Base-by-base conservation (phyloP, 148 eudicot species). In the Amaranthus cruentus region DNA sequence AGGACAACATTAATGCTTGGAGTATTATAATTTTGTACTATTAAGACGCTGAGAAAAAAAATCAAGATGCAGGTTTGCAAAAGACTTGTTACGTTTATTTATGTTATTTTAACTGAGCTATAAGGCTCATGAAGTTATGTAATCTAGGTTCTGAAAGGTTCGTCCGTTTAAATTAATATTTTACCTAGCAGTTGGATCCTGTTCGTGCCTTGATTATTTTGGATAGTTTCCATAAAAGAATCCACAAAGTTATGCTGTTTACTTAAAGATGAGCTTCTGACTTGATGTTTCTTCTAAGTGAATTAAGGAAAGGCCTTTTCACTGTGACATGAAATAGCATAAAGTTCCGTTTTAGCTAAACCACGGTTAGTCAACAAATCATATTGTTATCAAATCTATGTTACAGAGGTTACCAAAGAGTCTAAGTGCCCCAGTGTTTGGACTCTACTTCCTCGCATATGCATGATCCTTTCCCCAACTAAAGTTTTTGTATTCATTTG, bases 391-490 rank as follows among this genome's bases (percentile, higher is more conserved):
- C 49, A 8, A 53, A 60, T 14, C 7, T 10, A 69, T 55, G 48
- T 43, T 44, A 38, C 7, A n/a, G 9, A 57, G 74, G 9, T n/a
- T 4, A 10, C n/a, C 18, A 60, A 61, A 15, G 21, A 60, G 55
- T 69, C 38, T 13, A 76, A 15, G 42, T n/a, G 55, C 73, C 49
- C 28, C 69, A 15, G 42, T n/a, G 59, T 56, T 53, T 58, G 43
- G 43, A 68, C 51, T 9, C 13, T 57, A 47, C 38, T 12, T 3
- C 51, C 55, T 9, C 68, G 52, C 38, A 61, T 53, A 47, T 47
- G 21, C 15, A 3, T 55, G 8, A 47, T 11, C 3, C 5, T 21
- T 18, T 49, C 3, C 52, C 61, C 2, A n/a, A 28, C 6, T 9
- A 12, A 14, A 9, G 7, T 6, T 18, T 14, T 46, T 12, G 38